Evolutionary conservation across 192 early-diverging fungal species (phyloP).

Genomic region (Paraglomus occultum): DNA sequence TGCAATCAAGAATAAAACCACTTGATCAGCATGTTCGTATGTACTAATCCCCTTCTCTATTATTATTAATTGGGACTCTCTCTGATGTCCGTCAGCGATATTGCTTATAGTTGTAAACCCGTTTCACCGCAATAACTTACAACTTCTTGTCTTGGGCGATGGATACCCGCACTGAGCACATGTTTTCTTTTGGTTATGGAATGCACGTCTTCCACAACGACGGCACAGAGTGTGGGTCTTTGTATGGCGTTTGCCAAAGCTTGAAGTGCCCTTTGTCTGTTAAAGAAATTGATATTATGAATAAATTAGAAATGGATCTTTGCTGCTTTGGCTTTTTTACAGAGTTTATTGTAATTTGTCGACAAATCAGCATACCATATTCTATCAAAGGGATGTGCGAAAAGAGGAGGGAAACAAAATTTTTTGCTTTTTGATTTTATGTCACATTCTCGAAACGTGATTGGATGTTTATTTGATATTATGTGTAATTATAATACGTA

Average conservation of each 20-base stretch:
- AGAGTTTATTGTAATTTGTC: too few relatives aligned
- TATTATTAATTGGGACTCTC: neutral
- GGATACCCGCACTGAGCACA: constrained; percentile 99
- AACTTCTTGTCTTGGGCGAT: constrained; percentile 94
- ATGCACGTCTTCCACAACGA: constrained; percentile 94
- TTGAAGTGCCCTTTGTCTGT: constrained; percentile 97
- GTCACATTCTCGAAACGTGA: too few relatives aligned
- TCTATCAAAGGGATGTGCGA: too few relatives aligned
- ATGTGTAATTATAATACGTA: too few relatives aligned
- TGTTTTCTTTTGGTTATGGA: constrained; percentile 99
- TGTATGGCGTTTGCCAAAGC: constrained; percentile 99
- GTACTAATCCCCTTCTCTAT: neutral
- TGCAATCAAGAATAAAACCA: constrained; percentile 21
- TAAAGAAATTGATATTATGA: too few relatives aligned
- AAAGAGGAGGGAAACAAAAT: too few relatives aligned
- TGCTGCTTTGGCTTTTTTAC: too few relatives aligned
- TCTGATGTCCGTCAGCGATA: neutral
- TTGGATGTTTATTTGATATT: too few relatives aligned
- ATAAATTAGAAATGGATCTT: too few relatives aligned
- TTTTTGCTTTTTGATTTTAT: too few relatives aligned
- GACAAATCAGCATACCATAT: too few relatives aligned
- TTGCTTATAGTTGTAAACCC: too few relatives aligned
- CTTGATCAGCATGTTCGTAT: neutral
- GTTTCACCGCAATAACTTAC: constrained; percentile 46
- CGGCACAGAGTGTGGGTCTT: constrained; percentile 99